These are phyloP conservation scores for Mortierella sp. DNA, from an alignment of 371 early-diverging fungal genomes.

Conservation along the genomic window DNA sequence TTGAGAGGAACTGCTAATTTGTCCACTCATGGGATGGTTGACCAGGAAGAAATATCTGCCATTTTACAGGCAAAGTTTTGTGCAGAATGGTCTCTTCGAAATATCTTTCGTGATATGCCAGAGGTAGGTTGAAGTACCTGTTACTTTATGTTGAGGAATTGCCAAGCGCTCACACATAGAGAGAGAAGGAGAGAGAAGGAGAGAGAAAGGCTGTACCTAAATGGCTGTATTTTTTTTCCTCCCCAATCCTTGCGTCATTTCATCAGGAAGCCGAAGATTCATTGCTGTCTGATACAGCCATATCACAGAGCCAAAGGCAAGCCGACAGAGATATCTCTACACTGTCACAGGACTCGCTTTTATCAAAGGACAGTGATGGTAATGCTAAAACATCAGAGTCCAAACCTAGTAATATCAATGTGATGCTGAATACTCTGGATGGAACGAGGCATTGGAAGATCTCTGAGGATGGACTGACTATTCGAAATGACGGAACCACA, in stretches of 20 bases:
- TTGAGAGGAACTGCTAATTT: constrained; percentile 32
- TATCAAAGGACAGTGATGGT: not conserved
- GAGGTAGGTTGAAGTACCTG: too few relatives aligned
- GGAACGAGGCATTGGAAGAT: constrained; percentile 59
- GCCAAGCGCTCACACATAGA: too few relatives aligned
- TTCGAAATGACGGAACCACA: constrained; percentile 57
- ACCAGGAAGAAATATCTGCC: constrained; percentile 45
- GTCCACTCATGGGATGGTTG: constrained; percentile 31
- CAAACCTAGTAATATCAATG: constrained; percentile 32
- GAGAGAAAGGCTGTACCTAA: too few relatives aligned
- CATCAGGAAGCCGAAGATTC: too few relatives aligned
- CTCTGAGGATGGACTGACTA: constrained; percentile 54
- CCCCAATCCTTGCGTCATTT: too few relatives aligned
- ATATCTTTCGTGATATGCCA: constrained; percentile 40
- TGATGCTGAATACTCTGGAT: constrained; percentile 57
- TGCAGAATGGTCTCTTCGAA: constrained; percentile 52
- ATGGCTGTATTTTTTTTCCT: too few relatives aligned
- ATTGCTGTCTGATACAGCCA: not conserved
- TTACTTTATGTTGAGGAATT: too few relatives aligned
- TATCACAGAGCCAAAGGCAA: not conserved
- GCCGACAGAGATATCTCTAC: too few relatives aligned
- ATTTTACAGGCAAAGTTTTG: constrained; percentile 52
- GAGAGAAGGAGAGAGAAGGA: too few relatives aligned
- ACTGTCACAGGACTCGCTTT: not conserved
- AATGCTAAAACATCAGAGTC: not conserved